Percentiles rank a stretch among this genome's conserved stretches.
These are phyloP conservation scores for Leishmania braziliensis DNA, from an alignment of 208 protist species.

Conservation along the genomic window DNA sequence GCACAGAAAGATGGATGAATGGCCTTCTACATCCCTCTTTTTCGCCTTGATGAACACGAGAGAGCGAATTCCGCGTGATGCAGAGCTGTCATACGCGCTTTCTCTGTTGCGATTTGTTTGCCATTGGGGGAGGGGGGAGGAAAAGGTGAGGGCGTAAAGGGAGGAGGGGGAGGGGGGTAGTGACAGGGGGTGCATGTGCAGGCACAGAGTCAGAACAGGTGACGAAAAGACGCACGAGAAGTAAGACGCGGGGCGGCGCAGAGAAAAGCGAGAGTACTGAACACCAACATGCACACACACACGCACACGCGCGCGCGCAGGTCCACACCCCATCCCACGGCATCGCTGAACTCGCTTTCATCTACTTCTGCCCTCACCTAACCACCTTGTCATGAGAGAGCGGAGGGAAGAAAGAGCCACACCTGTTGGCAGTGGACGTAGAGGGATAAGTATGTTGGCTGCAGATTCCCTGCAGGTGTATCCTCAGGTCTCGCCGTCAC, in stretches of 20 bases:
- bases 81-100: neutral
- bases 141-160: neutral
- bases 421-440: neutral
- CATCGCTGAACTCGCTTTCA: neutral
- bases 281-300: neutral
- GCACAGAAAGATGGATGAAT: neutral
- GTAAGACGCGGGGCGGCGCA: neutral
- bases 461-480: neutral
- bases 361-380: neutral
- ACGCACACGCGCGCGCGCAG: neutral
- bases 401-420: neutral
- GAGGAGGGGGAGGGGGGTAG: neutral
- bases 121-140: neutral
- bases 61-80: neutral
- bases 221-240: neutral
- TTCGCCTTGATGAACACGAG: neutral
- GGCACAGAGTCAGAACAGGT: neutral
- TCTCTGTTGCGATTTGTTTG: neutral
- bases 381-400: neutral
- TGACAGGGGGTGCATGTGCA: neutral
- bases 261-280: neutral
- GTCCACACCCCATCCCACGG: neutral
- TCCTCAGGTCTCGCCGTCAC: constrained; percentile 11
- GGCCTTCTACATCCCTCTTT: neutral
- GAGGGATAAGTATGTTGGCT: neutral